Evolutionary conservation across 768 basidiomycete species (phyloP).

Genomic region (Leucocoprinus birnbaumii): DNA sequence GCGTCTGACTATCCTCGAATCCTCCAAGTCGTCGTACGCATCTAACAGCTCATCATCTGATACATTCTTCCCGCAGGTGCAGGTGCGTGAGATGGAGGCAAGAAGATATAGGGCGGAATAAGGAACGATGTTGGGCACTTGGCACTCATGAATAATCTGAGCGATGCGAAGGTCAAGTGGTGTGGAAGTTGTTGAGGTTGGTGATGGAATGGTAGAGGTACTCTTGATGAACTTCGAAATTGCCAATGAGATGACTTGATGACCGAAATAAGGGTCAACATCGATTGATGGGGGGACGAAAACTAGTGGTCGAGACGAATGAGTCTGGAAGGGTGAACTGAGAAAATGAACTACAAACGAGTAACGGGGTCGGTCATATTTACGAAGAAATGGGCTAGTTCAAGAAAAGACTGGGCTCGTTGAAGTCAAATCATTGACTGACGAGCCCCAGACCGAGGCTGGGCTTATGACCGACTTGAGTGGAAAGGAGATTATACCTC

Average conservation of each 20-base stretch:
- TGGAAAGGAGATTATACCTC: background rate
- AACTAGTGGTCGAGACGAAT: background rate
- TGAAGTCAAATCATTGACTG: background rate
- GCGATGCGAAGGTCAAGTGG: background rate
- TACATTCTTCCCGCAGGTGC: background rate
- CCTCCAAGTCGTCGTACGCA: background rate
- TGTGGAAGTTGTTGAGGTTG: background rate
- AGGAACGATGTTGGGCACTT: background rate
- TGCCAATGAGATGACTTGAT: background rate
- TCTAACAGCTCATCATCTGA: background rate
- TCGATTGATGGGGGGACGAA: background rate
- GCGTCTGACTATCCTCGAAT: background rate
- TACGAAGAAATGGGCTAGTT: background rate
- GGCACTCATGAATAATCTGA: background rate
- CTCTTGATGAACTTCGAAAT: background rate
- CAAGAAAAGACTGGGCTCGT: background rate
- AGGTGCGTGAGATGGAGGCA: background rate
- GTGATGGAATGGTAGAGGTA: background rate
- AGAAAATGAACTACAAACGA: background rate
- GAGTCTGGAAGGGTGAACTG: too few relatives aligned
- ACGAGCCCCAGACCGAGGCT: background rate
- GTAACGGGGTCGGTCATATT: background rate
- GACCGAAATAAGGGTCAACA: background rate
- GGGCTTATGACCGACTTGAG: background rate
- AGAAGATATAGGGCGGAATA: conserved; percentile 4